phyloP scores from a whole-genome alignment of 805 yeast species.

The Lipomyces sp. region DNA sequence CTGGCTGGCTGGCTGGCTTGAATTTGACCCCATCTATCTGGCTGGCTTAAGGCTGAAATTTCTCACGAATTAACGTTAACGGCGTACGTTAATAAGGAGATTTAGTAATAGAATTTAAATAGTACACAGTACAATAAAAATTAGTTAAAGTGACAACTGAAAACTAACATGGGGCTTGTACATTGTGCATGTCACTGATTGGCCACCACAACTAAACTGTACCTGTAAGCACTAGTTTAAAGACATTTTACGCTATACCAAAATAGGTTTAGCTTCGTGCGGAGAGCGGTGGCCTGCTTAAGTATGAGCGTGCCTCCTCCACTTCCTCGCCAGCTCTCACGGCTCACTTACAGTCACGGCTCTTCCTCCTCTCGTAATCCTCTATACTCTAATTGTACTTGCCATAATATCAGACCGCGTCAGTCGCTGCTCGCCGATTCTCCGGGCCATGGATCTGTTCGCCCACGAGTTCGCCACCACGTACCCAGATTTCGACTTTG shows the following conservation, averaged over 20 bases:
- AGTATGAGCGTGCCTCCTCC: neutral
- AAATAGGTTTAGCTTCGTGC: neutral
- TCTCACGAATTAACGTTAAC: neutral
- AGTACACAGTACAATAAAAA: neutral
- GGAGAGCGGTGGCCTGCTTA: neutral
- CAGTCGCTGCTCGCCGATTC: constrained; percentile 11
- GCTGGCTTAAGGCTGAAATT: too few relatives aligned
- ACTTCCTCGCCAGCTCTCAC: neutral
- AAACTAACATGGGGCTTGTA: neutral
- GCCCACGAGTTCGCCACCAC: constrained; percentile 7
- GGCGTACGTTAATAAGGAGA: neutral
- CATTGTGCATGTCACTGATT: neutral
- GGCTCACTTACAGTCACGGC: neutral
- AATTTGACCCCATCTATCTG: neutral
- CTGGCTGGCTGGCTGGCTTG: neutral
- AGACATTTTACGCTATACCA: neutral
- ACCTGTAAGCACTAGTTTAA: neutral
- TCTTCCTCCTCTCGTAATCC: neutral
- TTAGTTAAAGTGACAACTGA: neutral
- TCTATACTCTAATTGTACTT: constrained; percentile 7
- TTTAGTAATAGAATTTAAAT: neutral
- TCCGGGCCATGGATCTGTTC: constrained; percentile 17
- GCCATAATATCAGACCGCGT: neutral
- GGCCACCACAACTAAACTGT: neutral
- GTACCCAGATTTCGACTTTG: constrained; percentile 1